Conservation (phyloP, 1,139 yeast genomes). For the Sugiyamaella japonica region DNA sequence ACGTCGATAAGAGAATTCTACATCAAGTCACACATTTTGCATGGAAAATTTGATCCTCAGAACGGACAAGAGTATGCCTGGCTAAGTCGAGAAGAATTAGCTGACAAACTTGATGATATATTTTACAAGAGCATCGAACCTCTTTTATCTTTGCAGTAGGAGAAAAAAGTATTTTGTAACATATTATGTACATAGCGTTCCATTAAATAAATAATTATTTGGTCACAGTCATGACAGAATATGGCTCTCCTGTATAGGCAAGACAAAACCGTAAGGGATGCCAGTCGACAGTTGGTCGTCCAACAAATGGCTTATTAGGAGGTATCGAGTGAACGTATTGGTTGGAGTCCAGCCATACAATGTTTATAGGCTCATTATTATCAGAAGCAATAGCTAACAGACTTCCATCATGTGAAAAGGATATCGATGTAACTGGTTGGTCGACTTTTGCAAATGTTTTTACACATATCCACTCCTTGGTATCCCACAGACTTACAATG, state of each 20-base stretch:
- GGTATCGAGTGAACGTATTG: constrained; percentile 30
- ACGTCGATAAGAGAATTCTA: constrained; percentile 55
- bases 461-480: constrained; percentile 48
- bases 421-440: constrained; percentile 36
- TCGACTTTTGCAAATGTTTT: constrained; percentile 51
- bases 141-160: constrained; percentile 30
- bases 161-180: constrained; percentile 2
- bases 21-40: constrained; percentile 83
- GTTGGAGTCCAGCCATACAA: constrained; percentile 37
- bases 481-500: constrained; percentile 61
- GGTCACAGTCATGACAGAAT: constrained; percentile 7
- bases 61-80: constrained; percentile 59
- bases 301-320: constrained; percentile 18
- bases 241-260: constrained; percentile 37
- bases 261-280: constrained; percentile 37
- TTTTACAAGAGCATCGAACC: constrained; percentile 50
- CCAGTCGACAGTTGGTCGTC: constrained; percentile 36
- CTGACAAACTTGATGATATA: constrained; percentile 51
- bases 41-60: constrained; percentile 74
- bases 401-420: constrained; percentile 41
- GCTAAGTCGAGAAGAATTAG: constrained; percentile 81
- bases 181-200: constrained; percentile 14
- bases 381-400: constrained; percentile 40
- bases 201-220: background rate
- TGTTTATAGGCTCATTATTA: constrained; percentile 33